These are phyloP conservation scores for Ilyonectria mors-panacis DNA, from an alignment of 2,329 filamentous ascomycete genomes.

Conservation along the genomic window DNA sequence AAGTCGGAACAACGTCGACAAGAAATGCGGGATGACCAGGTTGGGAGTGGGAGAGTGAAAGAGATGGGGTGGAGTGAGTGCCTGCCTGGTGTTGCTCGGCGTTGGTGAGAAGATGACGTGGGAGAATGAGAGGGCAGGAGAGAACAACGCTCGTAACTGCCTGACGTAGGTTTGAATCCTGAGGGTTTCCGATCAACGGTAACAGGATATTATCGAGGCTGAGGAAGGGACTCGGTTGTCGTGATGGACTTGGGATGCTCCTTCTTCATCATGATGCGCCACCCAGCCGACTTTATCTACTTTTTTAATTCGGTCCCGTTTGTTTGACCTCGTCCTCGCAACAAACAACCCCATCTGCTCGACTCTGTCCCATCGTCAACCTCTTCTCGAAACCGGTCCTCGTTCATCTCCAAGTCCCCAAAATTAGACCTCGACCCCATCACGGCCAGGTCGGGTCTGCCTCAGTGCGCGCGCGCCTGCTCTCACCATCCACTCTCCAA, in stretches of 20 bases:
- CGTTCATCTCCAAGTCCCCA: slow-evolving; percentile 25
- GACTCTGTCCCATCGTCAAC: slow-evolving; percentile 7
- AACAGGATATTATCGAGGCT: slow-evolving; percentile 8
- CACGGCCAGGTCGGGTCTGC: slow-evolving; percentile 22
- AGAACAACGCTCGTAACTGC: not conserved
- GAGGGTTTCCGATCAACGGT: slow-evolving; percentile 29
- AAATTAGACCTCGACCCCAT: slow-evolving; percentile 26
- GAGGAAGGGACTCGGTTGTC: slow-evolving; percentile 17
- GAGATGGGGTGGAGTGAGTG: slow-evolving; percentile 1
- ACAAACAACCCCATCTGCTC: slow-evolving; percentile 8
- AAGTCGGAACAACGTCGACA: not conserved
- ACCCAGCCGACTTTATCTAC: slow-evolving; percentile 27
- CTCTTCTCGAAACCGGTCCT: slow-evolving; percentile 12
- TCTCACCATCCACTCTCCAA: slow-evolving; percentile 23
- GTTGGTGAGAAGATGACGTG: not conserved
- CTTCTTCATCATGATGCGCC: slow-evolving; percentile 22
- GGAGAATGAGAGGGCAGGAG: not conserved
- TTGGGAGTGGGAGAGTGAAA: not conserved
- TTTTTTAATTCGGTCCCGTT: slow-evolving; percentile 4
- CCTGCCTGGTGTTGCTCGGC: slow-evolving; percentile 3
- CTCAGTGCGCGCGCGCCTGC: slow-evolving; percentile 34
- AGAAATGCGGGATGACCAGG: not conserved
- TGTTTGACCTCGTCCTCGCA: slow-evolving; percentile 4
- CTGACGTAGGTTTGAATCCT: not conserved
- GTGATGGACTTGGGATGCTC: slow-evolving; percentile 14